These are phyloP conservation scores for Paecilomyces sp. DNA, from an alignment of 2,329 filamentous ascomycete species.

Conservation along the genomic window DNA sequence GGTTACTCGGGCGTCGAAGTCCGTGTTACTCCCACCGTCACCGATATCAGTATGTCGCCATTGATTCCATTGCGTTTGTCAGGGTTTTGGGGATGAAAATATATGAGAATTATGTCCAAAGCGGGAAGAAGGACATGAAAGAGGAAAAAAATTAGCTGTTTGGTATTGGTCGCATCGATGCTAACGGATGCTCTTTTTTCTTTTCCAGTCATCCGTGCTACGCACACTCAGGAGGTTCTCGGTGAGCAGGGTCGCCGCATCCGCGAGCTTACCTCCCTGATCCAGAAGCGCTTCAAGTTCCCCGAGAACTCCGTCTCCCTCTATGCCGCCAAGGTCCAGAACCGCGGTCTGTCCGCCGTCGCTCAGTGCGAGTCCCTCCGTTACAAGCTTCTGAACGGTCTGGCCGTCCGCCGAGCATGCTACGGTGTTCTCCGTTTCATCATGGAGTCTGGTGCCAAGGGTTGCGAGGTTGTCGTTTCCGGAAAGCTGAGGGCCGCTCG, in stretches of 20 bases:
- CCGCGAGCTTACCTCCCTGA: slow-evolving; percentile 98
- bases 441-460: slow-evolving; percentile 99
- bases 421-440: slow-evolving; percentile 99
- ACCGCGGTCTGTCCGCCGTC: slow-evolving; percentile 98
- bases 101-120: slow-evolving; percentile 4
- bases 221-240: slow-evolving; percentile 99
- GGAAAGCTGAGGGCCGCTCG: slow-evolving; percentile 98
- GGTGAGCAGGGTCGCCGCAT: slow-evolving; percentile 99
- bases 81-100: slow-evolving; percentile 4
- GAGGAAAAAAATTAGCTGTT: slow-evolving; percentile 3
- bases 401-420: slow-evolving; percentile 96
- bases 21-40: slow-evolving; percentile 98
- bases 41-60: slow-evolving; percentile 74
- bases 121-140: slow-evolving; percentile 1
- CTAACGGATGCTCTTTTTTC: slow-evolving; percentile 23
- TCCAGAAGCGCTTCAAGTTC: slow-evolving; percentile 99
- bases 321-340: slow-evolving; percentile 99
- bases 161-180: slow-evolving; percentile 11
- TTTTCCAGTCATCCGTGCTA: slow-evolving; percentile 80
- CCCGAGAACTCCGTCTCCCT: slow-evolving; percentile 99
- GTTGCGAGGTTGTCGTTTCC: slow-evolving; percentile 98
- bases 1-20: slow-evolving; percentile 99
- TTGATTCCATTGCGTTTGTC: slow-evolving; percentile 8
- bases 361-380: slow-evolving; percentile 99
- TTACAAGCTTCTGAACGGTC: slow-evolving; percentile 99